A percentile compares a stretch with the other conserved stretches of the same genome.
Conservation (phyloP, 495 filamentous ascomycete genomes). For the Xylaria bambusicola region DNA sequence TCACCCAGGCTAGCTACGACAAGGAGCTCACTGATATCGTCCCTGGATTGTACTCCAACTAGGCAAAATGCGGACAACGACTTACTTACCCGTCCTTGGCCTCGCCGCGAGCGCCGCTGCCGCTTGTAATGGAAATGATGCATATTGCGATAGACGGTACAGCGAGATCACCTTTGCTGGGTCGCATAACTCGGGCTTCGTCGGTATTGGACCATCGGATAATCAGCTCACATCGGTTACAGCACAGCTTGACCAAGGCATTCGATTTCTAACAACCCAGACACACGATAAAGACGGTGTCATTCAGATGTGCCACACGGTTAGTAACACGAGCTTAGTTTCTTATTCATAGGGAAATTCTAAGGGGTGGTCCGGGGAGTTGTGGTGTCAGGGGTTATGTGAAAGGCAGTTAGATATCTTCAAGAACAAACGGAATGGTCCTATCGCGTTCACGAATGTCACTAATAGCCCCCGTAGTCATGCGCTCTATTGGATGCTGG, state of each 20-base stretch:
- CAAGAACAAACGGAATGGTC: background rate
- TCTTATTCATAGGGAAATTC: too few species aligned
- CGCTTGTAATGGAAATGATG: slow-evolving; percentile 73
- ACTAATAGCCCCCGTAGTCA: slow-evolving; percentile 27
- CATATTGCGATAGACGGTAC: slow-evolving; percentile 71
- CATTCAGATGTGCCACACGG: slow-evolving; percentile 61
- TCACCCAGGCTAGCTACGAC: background rate
- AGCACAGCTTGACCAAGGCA: slow-evolving; percentile 73
- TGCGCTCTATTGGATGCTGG: slow-evolving; percentile 74
- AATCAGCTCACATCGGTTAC: slow-evolving; percentile 69
- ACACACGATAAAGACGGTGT: slow-evolving; percentile 57
- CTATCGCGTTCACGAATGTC: too few species aligned
- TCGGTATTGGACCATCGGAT: slow-evolving; percentile 58
- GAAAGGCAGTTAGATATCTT: too few species aligned
- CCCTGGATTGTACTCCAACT: background rate
- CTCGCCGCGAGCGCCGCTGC: slow-evolving; percentile 26
- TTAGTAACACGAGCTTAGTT: background rate
- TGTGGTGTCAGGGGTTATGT: too few species aligned
- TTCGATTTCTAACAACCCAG: slow-evolving; percentile 83
- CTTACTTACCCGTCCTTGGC: slow-evolving; percentile 22
- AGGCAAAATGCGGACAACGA: slow-evolving; percentile 23
- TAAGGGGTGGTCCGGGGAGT: too few species aligned
- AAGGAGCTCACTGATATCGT: background rate
- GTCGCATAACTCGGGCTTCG: slow-evolving; percentile 80
- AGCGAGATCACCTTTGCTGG: slow-evolving; percentile 78